Evolutionary conservation across 208 protist genomes (phyloP).

Genomic region (Leishmania arabica): DNA sequence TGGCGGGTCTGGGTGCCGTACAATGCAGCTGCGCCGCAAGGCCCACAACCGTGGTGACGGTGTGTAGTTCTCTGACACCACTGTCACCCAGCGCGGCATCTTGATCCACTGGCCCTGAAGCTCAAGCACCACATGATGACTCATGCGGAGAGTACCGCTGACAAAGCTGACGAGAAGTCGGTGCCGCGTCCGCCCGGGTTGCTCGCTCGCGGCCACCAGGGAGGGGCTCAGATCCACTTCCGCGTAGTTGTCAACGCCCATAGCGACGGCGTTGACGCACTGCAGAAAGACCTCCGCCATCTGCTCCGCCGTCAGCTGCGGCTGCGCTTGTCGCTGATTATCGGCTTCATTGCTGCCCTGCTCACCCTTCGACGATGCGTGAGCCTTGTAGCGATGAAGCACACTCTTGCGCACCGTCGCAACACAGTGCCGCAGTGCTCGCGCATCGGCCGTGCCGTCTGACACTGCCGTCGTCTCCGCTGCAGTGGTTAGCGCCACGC

Average conservation of each 20-base stretch:
- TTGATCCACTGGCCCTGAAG: conserved; percentile 69
- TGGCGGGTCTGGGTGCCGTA: conserved; percentile 18
- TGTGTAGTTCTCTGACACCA: conserved; percentile 28
- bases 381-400: conserved; percentile 23
- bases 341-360: not conserved
- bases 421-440: conserved; percentile 18
- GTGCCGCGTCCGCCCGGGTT: conserved; percentile 29
- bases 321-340: not conserved
- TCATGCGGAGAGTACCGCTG: conserved; percentile 50
- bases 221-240: conserved; percentile 69
- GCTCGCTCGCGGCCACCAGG: conserved; percentile 37
- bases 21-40: conserved; percentile 51
- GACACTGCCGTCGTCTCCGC: not conserved
- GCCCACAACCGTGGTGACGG: conserved; percentile 71
- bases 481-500: conserved; percentile 25
- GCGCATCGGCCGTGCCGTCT: not conserved
- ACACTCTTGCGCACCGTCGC: conserved; percentile 26
- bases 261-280: conserved; percentile 39
- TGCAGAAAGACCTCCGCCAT: conserved; percentile 19
- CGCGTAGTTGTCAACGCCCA: conserved; percentile 64
- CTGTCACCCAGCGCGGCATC: conserved; percentile 28
- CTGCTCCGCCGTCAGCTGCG: conserved; percentile 2
- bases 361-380: not conserved
- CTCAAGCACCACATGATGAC: conserved; percentile 36
- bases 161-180: conserved; percentile 46